Conservation (phyloP, 1,284 basidiomycete genomes). For the Salmacisia buchloeana region DNA sequence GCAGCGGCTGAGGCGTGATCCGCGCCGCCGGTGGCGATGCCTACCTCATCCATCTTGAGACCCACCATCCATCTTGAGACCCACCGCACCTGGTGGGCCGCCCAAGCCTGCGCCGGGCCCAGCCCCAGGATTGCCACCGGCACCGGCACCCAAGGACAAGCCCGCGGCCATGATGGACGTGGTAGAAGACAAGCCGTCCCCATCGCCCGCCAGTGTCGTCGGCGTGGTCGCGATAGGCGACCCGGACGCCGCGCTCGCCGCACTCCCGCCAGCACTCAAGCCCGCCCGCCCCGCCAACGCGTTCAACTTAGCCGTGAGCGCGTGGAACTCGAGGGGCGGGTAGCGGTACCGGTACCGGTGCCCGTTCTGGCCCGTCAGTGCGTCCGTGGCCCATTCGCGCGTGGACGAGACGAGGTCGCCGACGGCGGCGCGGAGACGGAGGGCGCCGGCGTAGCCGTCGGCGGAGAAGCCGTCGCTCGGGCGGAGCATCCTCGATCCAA, state of each 20-base stretch:
- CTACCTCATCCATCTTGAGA: background rate
- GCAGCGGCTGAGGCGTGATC: background rate
- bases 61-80: background rate
- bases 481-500: background rate
- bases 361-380: slow-evolving; percentile 19
- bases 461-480: background rate
- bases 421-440: background rate
- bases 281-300: slow-evolving; percentile 20
- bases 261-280: background rate
- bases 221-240: too few species aligned
- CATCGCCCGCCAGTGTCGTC: too few species aligned
- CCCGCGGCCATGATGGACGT: too few species aligned
- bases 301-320: slow-evolving; percentile 30
- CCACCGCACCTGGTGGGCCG: too few species aligned
- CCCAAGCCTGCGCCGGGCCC: too few species aligned
- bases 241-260: background rate
- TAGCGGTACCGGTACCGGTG: slow-evolving; percentile 22
- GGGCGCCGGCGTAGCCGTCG: background rate
- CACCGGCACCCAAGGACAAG: too few species aligned
- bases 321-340: slow-evolving; percentile 31
- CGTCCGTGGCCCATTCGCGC: slow-evolving; percentile 19
- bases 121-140: too few species aligned
- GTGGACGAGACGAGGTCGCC: slow-evolving; percentile 9
- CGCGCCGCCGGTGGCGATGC: background rate
- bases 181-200: too few species aligned